These are phyloP conservation scores for Echeveria elegans DNA, from an alignment of 164 flowering plant genomes.

Conservation along the genomic window DNA sequence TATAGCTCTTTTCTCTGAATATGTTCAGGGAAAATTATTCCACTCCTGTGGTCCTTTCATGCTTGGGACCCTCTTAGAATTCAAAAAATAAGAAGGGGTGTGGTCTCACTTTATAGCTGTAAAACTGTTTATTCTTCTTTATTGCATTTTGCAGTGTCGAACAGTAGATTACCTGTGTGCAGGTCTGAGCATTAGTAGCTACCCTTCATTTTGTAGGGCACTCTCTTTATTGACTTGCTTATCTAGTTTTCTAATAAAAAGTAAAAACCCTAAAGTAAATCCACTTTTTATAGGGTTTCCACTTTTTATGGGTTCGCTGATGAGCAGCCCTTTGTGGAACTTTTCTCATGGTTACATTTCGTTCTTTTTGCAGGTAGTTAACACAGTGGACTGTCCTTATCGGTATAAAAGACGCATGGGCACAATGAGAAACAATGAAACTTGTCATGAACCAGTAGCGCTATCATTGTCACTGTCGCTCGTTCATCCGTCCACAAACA, in stretches of 20 bases:
- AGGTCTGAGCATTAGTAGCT: background rate
- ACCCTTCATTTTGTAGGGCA: slow-evolving; percentile 3
- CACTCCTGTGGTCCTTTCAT: slow-evolving; percentile 2
- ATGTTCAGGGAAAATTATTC: background rate
- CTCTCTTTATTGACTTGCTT: background rate
- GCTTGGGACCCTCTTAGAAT: background rate
- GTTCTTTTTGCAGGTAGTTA: too few species aligned
- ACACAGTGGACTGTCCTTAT: too few species aligned
- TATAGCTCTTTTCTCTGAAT: too few species aligned
- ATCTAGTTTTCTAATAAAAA: background rate
- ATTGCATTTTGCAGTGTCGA: slow-evolving; percentile 1
- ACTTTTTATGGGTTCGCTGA: too few species aligned
- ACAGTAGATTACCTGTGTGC: slow-evolving; percentile 1
- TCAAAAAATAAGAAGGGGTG: background rate
- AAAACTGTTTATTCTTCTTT: slow-evolving; percentile 4
- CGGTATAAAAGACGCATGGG: too few species aligned
- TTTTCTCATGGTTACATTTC: too few species aligned
- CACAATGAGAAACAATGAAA: too few species aligned
- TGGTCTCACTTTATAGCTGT: slow-evolving; percentile 1
- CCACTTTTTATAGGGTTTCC: too few species aligned
- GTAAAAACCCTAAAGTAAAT: too few species aligned
- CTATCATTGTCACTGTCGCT: slow-evolving; percentile 46
- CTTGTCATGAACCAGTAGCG: slow-evolving; percentile 17
- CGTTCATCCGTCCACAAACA: slow-evolving; percentile 25
- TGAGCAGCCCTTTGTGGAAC: too few species aligned